These are phyloP conservation scores for Singerocomus rubriflavus DNA, from an alignment of 1,284 basidiomycete genomes.

Conservation along the genomic window DNA sequence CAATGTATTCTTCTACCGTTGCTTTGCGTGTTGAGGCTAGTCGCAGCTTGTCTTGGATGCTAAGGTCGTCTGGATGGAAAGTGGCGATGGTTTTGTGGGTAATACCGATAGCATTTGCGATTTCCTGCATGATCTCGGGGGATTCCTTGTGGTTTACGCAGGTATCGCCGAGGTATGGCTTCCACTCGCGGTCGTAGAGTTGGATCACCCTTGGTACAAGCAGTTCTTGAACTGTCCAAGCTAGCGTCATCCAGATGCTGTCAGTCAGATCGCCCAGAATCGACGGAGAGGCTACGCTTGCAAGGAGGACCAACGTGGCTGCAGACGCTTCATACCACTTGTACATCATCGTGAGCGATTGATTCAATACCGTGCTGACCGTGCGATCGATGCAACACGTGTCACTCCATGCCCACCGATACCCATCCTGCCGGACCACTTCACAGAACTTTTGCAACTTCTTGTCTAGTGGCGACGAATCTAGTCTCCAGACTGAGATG, in stretches of 20 bases:
- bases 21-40: slow-evolving; percentile 2
- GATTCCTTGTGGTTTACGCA: slow-evolving; percentile 15
- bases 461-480: neutral
- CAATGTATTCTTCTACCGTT: neutral
- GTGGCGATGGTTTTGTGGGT: neutral
- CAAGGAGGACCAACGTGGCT: neutral
- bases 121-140: slow-evolving; percentile 14
- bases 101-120: slow-evolving; percentile 9
- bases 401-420: slow-evolving; percentile 4
- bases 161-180: slow-evolving; percentile 11
- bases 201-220: slow-evolving; percentile 13
- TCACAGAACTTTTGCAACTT: slow-evolving; percentile 7
- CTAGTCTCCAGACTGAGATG: neutral
- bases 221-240: slow-evolving; percentile 20
- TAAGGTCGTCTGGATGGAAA: slow-evolving; percentile 5
- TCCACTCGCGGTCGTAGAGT: slow-evolving; percentile 7
- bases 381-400: slow-evolving; percentile 6
- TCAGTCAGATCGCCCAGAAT: neutral
- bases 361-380: neutral
- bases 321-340: slow-evolving; percentile 7
- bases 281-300: neutral
- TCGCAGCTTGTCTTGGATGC: neutral
- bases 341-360: slow-evolving; percentile 6
- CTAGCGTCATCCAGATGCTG: slow-evolving; percentile 15
- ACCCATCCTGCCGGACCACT: neutral